Percentiles rank a stretch among this genome's conserved stretches.
phyloP scores from a whole-genome alignment of 2,329 filamentous ascomycete genomes.

The Sporothrix brasiliensis region DNA sequence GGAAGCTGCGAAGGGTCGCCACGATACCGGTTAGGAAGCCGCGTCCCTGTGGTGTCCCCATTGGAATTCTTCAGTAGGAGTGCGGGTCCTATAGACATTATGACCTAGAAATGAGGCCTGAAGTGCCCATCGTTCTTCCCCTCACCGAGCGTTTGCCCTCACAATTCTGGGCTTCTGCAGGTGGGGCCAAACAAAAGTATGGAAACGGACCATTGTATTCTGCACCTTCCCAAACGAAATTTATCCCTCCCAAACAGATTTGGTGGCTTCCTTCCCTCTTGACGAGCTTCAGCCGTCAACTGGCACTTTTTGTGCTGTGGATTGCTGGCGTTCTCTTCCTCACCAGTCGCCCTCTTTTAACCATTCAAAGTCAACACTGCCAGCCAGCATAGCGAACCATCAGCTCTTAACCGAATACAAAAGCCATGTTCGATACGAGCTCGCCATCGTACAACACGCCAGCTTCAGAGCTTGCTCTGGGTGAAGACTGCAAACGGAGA shows the following conservation, averaged over 20 bases:
- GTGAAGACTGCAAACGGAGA: neutral
- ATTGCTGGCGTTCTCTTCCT: no score
- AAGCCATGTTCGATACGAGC: no score
- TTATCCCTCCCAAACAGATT: no score
- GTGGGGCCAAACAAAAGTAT: neutral
- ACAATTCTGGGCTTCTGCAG: neutral
- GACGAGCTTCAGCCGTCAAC: neutral
- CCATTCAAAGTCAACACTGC: no score
- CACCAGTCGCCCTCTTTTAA: no score
- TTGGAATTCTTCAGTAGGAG: no score
- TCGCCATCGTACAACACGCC: no score
- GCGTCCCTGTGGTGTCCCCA: neutral
- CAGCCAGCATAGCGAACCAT: neutral
- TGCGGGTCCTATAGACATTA: neutral
- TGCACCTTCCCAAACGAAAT: neutral
- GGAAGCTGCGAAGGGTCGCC: neutral
- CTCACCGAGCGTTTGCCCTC: neutral
- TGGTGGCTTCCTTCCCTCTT: neutral
- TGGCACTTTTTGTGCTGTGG: neutral
- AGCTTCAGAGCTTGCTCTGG: neutral
- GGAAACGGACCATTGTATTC: neutral
- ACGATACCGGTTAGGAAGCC: neutral
- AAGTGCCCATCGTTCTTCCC: conserved; percentile 14
- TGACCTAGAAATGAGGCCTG: neutral
- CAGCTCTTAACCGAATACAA: neutral